phyloP scores from a whole-genome alignment of 768 basidiomycete species.

The Lactifluus pinguis region DNA sequence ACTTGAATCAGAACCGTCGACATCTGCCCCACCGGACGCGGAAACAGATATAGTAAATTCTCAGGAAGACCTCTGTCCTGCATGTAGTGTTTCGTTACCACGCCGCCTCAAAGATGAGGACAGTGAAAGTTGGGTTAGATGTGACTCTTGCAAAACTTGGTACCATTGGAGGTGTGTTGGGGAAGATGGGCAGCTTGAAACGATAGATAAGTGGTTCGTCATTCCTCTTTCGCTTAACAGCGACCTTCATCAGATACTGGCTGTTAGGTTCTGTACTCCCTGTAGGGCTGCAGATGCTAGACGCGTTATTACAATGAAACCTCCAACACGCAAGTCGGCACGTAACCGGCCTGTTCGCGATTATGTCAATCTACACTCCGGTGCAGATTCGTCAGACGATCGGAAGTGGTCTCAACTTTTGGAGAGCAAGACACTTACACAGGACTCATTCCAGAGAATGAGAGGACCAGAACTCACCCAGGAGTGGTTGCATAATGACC shows the following conservation, averaged over 20 bases:
- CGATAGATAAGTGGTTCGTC: conserved; percentile 71
- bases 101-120: conserved; percentile 26
- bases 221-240: conserved; percentile 15
- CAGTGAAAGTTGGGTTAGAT: conserved; percentile 75
- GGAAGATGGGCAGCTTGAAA: conserved; percentile 51
- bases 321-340: conserved; percentile 72
- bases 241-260: conserved; percentile 1
- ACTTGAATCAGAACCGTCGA: neutral
- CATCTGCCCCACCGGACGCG: neutral
- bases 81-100: conserved; percentile 22
- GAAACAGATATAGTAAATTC: neutral
- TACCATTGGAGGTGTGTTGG: conserved; percentile 80
- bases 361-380: conserved; percentile 69
- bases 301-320: conserved; percentile 63
- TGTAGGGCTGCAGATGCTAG: conserved; percentile 54
- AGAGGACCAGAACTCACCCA: conserved; percentile 54
- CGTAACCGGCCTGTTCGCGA: conserved; percentile 67
- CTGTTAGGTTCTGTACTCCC: conserved; percentile 55
- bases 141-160: conserved; percentile 76
- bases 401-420: conserved; percentile 59
- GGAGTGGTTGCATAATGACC: conserved; percentile 68
- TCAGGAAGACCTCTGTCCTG: conserved; percentile 14
- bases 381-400: conserved; percentile 50
- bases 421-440: conserved; percentile 54
- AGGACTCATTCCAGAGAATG: conserved; percentile 59